Conservation (phyloP, 108 stramenopile species). For the Skeletonema tropicum region DNA sequence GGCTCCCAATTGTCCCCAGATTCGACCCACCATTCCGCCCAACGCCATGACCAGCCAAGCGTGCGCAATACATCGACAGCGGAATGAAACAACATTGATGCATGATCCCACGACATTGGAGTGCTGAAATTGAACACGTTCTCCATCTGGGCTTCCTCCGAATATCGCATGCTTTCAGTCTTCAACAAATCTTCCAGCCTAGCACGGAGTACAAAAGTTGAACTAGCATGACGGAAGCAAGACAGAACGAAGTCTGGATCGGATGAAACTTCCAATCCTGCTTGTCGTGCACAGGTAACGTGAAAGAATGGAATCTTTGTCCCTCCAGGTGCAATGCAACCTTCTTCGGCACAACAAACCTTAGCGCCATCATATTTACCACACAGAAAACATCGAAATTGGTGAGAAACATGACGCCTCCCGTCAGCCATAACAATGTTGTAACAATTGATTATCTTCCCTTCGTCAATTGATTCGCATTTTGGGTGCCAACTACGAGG, state of each 20-base stretch:
- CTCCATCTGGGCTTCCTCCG: slow-evolving; percentile 20
- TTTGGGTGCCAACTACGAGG: slow-evolving; percentile 60
- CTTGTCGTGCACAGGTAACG: slow-evolving; percentile 82
- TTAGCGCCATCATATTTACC: slow-evolving; percentile 67
- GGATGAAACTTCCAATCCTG: slow-evolving; percentile 70
- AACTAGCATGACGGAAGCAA: slow-evolving; percentile 72
- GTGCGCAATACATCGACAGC: slow-evolving; percentile 66
- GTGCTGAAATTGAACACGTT: slow-evolving; percentile 2
- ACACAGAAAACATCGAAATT: slow-evolving; percentile 68
- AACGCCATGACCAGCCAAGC: slow-evolving; percentile 91
- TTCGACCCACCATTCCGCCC: slow-evolving; percentile 91
- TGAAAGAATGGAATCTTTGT: slow-evolving; percentile 54
- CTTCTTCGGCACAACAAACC: slow-evolving; percentile 52
- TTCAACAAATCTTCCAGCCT: slow-evolving; percentile 82
- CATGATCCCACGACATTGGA: slow-evolving; percentile 68
- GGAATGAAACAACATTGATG: slow-evolving; percentile 59
- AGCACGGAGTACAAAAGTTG: slow-evolving; percentile 72
- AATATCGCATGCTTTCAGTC: slow-evolving; percentile 43
- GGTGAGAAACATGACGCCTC: slow-evolving; percentile 46
- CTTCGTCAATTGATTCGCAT: slow-evolving; percentile 13
- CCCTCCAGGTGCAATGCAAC: slow-evolving; percentile 50
- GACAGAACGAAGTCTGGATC: slow-evolving; percentile 34
- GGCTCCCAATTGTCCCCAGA: slow-evolving; percentile 82
- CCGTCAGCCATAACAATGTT: slow-evolving; percentile 77
- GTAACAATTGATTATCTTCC: slow-evolving; percentile 49